Percentiles rank a stretch among this genome's conserved stretches.
Evolutionary conservation across 257 asterid species (phyloP).

Genomic region (Fraxinus cuspidata): DNA sequence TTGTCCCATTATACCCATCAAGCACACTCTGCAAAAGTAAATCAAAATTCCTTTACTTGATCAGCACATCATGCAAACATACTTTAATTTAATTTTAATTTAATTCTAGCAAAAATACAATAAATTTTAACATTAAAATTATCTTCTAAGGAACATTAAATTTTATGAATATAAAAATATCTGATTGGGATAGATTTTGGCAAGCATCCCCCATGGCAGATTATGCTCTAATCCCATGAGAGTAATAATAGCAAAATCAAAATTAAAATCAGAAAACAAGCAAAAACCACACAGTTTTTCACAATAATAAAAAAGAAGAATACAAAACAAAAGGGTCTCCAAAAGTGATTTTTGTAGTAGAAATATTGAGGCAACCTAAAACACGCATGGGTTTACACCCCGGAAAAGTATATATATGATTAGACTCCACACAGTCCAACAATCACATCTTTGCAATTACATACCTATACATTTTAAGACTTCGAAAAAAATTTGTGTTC

Average conservation of each 20-base stretch:
- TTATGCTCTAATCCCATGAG: not conserved
- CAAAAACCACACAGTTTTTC: not conserved
- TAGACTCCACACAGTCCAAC: not conserved
- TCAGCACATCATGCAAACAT: slow-evolving; percentile 7
- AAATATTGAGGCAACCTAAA: not conserved
- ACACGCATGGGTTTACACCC: not conserved
- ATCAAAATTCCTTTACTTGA: slow-evolving; percentile 19
- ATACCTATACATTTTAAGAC: not conserved
- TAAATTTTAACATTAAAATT: not conserved
- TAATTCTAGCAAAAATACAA: slow-evolving; percentile 1
- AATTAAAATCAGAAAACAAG: not conserved
- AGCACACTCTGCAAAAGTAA: slow-evolving; percentile 72
- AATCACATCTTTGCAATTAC: not conserved
- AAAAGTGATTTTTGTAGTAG: not conserved
- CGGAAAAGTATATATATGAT: not conserved
- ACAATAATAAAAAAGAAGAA: not conserved
- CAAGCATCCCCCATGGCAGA: not conserved
- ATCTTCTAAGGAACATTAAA: not conserved
- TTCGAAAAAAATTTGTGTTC: not conserved
- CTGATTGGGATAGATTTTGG: not conserved
- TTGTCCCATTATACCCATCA: slow-evolving; percentile 89
- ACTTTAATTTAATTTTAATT: not conserved
- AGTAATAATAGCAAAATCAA: not conserved
- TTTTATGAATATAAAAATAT: not conserved
- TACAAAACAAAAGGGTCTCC: not conserved